Evolutionary conservation across 257 asterid genomes (phyloP), one percentile per base, ranked within the genome.

Genomic region (Linderniella brevidens): DNA sequence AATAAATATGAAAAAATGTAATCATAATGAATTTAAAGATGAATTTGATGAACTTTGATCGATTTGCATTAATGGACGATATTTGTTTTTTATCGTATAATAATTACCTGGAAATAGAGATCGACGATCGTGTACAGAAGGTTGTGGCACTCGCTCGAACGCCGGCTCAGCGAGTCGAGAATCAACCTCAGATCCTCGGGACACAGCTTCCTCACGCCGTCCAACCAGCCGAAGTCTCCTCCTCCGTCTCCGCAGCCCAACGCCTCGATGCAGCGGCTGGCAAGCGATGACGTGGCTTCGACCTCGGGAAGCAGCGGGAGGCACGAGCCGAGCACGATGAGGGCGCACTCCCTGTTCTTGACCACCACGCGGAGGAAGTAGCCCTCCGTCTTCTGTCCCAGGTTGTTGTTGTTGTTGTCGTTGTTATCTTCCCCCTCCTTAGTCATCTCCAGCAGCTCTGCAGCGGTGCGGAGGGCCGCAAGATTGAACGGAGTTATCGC

Each of bases 401-500:
- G 35, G 69, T 59, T 75, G 0, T 76, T 8, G 78, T 63, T 64
- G 58, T 60, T 52, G 69, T 59, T 74, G 0, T 76, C 81, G 8
- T 60, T 68, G 11, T 60, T 38, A 3, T 52, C 1, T 13, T 52
- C 67, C 35, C 20, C 6, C 32, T 25, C 32, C 32, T 25, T 79
- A 55, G 68, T 65, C 94, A 88, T 88, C 17, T 65, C 84, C 17
- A 84, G 74, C 67, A 78, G 12, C 65, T 76, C 90, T 0, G 95
- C 86, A 11, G 92, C 97, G 45, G 78, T 65, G 1, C 78, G 78
- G 11, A 88, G 92, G 0, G 92, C 75, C n/a, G 86, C 92, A 39
- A 88, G 58, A 72, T 84, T 80, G 50, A 73, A 72, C 12, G 95
- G 93, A 19, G 90, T 84, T 8, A 83, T 13, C 65, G 63, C 55